Evolutionary conservation across 306 rosid species (phyloP), one percentile per base, ranked within the genome.

Genomic region (Dryas alaskensis): DNA sequence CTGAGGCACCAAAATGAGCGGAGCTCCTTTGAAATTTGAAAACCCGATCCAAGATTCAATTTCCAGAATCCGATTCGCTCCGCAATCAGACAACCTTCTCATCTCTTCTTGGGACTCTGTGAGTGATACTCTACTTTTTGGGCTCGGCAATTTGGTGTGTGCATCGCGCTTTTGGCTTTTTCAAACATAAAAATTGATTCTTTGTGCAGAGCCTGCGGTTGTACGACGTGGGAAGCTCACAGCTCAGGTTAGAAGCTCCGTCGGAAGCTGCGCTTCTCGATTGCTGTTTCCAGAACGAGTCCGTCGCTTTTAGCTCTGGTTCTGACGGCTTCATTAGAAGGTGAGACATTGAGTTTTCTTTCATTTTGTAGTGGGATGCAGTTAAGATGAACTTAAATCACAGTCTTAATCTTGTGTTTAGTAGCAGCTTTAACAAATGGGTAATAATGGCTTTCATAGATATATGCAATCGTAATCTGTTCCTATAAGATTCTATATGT

Each of bases 61-160:
- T 65, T 88, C 97, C 55, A 69, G 77, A 69, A 69, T 82, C 25
- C 84, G 76, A 57, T 93, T 93, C 73, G 81, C 92, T 2, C 89
- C 97, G 0, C 53, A 60, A 68, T 89, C 90, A 1, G 86, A 91
- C 73, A 91, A 84, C 72, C 90, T 93, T 47, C 90, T 93, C 62
- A 73, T 91, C 46, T 86, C 97, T 10, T 91, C 96, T 12, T 94
- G 97, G 97, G 98, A 94, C 62, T 81, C 90, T 2, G 98, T 91
- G 73, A 79, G 83, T 79, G 3, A 2, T 49, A 4, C 40, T 60
- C 52, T 40, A 9, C 39, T 10, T 19, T 64, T 19, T 12, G 47
- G 5, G 31, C 19, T 54, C 8, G 7, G 8, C 22, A 1, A 4
- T 72, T 27, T 31, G 39, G 3, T 25, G 74, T 64, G 22, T 52